Evolutionary conservation across 345 rosid genomes (phyloP), one percentile per base, ranked within the genome.

Genomic region (Aegle marmelos): DNA sequence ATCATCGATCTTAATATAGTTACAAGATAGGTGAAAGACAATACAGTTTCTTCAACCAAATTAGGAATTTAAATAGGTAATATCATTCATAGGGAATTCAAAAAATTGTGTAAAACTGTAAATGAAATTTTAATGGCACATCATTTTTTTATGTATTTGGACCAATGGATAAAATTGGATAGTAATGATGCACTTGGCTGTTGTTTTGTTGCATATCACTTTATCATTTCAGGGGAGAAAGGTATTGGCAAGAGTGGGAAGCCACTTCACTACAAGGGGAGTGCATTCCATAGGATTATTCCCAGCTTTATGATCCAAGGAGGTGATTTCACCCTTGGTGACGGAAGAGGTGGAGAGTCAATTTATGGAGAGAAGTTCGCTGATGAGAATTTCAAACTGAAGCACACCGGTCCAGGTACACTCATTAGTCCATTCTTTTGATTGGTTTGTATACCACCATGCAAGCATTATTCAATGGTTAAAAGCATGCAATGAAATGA

Each of bases 251-350:
- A 92, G 91, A 90, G 92, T 36, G 97, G 98, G 76, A 96, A 96
- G 41, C 91, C 97, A 22, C 92, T 96, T 19, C 98, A 92, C 77
- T 94, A 82, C 83, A 94, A 90, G 82, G 98, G 93, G 8, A 94
- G 97, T 73, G 22, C 77, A 31, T 92, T 96, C 82, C 99, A 96
- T 88, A 84, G 99, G 83, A 94, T 96, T 79, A 94, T 96, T 78
- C 98, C 99, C n/a, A 89, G 91, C 84, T 96, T 96, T 77, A 96
- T 92, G 99, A 68, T 94, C 39, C 98, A 94, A 58, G 98, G 99
- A 64, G 99, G 99, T 79, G 99, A 96, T 68, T 96, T 96, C 66
- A 96, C 99, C 0, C 98, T 81, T 53, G 99, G 99, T 2, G 93
- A 92, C 41, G 99, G 99, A 75, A 91, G 92, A 82, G 99, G 98